Percentiles rank a stretch among this genome's conserved stretches.
These are phyloP conservation scores for Amoeboradix gromovi DNA, from an alignment of 371 early-diverging fungal genomes.

Conservation along the genomic window DNA sequence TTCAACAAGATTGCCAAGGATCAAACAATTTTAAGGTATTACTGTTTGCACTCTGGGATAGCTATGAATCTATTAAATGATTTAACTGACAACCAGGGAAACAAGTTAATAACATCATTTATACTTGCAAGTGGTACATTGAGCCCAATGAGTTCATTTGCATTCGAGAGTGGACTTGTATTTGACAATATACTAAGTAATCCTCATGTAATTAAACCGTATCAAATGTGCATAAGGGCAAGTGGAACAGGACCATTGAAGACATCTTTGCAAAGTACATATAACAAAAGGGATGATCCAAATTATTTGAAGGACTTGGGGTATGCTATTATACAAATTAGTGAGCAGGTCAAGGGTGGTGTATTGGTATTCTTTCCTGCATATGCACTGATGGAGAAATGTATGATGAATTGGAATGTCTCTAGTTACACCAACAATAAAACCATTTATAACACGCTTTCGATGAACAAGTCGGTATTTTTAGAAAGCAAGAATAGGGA, in stretches of 20 bases:
- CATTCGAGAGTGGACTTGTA: conserved; percentile 26
- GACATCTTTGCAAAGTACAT: conserved; percentile 21
- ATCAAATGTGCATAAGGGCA: conserved; percentile 20
- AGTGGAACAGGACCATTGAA: no score
- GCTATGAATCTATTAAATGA: no score
- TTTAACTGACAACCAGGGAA: no score
- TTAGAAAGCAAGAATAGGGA: no score
- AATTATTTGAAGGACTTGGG: conserved; percentile 39
- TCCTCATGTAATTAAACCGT: conserved; percentile 21
- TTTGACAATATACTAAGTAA: conserved; percentile 19
- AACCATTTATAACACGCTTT: no score
- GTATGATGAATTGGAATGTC: conserved; percentile 10
- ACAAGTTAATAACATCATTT: conserved; percentile 31
- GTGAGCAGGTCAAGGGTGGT: conserved; percentile 17
- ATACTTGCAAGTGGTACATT: conserved; percentile 62
- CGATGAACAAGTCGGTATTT: no score
- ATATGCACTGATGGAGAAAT: conserved; percentile 16
- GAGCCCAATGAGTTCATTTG: conserved; percentile 40
- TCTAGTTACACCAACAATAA: no score
- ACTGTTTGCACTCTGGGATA: conserved; percentile 10
- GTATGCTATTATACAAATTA: conserved; percentile 9
- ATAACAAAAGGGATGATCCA: conserved; percentile 14
- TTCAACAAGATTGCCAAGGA: no score
- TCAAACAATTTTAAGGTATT: no score
- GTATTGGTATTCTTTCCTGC: conserved; percentile 28